Evolutionary conservation across 1,284 basidiomycete genomes (phyloP), one percentile per base, ranked within the genome.

Genomic region (Wallemia hederae): DNA sequence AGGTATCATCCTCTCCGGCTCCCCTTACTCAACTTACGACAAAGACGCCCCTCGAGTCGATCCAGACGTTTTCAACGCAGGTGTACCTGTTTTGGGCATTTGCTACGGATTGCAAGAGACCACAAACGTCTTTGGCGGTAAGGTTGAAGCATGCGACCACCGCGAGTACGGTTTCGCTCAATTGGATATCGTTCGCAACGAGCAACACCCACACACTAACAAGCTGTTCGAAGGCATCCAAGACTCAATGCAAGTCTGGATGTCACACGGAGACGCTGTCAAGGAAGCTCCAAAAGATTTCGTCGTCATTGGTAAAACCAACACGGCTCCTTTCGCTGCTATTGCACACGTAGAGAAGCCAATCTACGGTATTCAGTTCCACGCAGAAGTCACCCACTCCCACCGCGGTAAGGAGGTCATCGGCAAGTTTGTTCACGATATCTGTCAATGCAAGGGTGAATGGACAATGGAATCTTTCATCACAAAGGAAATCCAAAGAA

Each of bases 381-480:
- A 99, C 71, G 89, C 94, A 1, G 94, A 99, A 71, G 94, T 99
- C 22, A 97, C 94, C 0, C 92, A 99, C 71, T 87, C 85, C 24
- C 82, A 81, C 15, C 80, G 80, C 64, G 94, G 92, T 49, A 89
- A 83, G 70, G 86, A 89, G 70, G 80, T 99, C 61, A 89, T 99
- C 64, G 81, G 81, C 39, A 78, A 80, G 31, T 99, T 98, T 70
- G 80, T 96, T 58, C 72, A 83, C 58, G 78, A 81, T 66, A 85
- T 98, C 61, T 97, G 92, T 70, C 76, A 77, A 60, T 91, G 89
- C 72, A 76, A 74, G 65, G 72, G 77, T 25, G 81, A 85, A 67
- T 99, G 94, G 94, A 96, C 88, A 33, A 98, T 98, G 94, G 84
- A 92, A 75, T 87, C 90, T 62, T 99, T 99, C 69, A 96, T 98